phyloP scores from a whole-genome alignment of 495 filamentous ascomycete species.

The Halenospora varia region DNA sequence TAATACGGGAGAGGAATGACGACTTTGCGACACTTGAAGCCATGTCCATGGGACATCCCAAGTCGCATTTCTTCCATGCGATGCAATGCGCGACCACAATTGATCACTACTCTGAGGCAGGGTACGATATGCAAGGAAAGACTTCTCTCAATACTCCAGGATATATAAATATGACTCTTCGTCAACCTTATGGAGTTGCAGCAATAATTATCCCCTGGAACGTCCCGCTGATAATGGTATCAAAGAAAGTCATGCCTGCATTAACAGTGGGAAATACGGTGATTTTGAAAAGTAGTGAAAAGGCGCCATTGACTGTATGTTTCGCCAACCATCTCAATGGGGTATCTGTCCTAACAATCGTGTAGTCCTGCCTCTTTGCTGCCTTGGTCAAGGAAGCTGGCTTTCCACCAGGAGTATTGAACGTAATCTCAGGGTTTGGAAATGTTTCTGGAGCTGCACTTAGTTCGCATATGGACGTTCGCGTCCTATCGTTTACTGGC shows the following conservation, averaged over 20 bases:
- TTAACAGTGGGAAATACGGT: conserved; percentile 75
- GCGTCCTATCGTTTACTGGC: conserved; percentile 97
- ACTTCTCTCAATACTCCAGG: conserved; percentile 15
- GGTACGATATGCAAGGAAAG: conserved; percentile 10
- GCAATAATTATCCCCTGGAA: conserved; percentile 51
- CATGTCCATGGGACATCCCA: conserved; percentile 45
- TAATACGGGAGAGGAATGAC: conserved; percentile 73
- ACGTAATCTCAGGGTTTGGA: conserved; percentile 89
- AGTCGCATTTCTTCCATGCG: conserved; percentile 35
- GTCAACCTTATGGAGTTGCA: conserved; percentile 71
- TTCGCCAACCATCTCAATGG: conserved; percentile 63
- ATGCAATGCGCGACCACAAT: conserved; percentile 28
- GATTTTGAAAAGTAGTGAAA: conserved; percentile 73
- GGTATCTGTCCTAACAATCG: conserved; percentile 93
- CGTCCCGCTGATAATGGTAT: conserved; percentile 28
- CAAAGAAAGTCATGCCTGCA: conserved; percentile 46
- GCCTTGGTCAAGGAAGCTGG: conserved; percentile 84
- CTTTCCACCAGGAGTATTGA: conserved; percentile 91
- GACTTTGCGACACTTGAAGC: conserved; percentile 53
- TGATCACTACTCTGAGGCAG: conserved; percentile 35
- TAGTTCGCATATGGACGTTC: conserved; percentile 89
- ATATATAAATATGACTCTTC: conserved; percentile 51
- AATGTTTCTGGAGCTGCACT: conserved; percentile 83
- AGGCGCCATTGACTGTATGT: conserved; percentile 61
- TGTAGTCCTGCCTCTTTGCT: conserved; percentile 72